Evolutionary conservation across 1,284 basidiomycete genomes (phyloP), one percentile per base, ranked within the genome.

Genomic region (Rhodotorula glutinis): DNA sequence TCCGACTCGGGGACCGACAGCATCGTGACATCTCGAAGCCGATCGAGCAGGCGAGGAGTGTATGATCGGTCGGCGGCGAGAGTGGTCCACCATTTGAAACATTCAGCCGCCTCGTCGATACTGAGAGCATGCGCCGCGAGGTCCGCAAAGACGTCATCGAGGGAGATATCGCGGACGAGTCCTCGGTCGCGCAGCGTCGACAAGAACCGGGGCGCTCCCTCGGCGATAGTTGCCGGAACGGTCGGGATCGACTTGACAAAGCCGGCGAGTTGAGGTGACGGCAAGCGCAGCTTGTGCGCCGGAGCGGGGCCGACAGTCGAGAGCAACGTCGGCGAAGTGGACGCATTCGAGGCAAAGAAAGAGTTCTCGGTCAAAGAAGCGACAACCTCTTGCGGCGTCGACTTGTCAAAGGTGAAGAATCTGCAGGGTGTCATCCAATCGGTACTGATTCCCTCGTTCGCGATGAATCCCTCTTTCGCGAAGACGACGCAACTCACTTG

Each of bases 321-420:
- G 49, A 96, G 84, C 57, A 98, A 82, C 2, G 87, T 86, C 75
- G 97, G 85, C 2, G 79, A 78, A 19, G 77, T 79, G 47, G 76
- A 73, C 3, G 67, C 76, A 59, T 77, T 76, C 70, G 88, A 91
- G 1, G 81, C 79, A 77, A 96, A 98, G 79, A 98, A 98, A 2
- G 88, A 86, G 0, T 83, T 81, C 78, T 94, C 89, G 66, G 96
- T 83, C 17, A 87, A 79, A n/a, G 81, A 80, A 0, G 90, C 88
- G n/a, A 98, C 90, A 57, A 90, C 85, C 1, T 86, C 79, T 0
- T 91, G 92, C 0, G 95, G 96, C 0, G 93, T 94, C 0, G 93
- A 94, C 1, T 84, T 80, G 71, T 87, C 84, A 79, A 92, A 96
- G 2, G 88, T 88, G 82, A 97, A 92, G 80, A 98, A 92, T 33